Evolutionary conservation across 2,329 filamentous ascomycete genomes (phyloP).

Genomic region (Ophiostoma tasmaniense): DNA sequence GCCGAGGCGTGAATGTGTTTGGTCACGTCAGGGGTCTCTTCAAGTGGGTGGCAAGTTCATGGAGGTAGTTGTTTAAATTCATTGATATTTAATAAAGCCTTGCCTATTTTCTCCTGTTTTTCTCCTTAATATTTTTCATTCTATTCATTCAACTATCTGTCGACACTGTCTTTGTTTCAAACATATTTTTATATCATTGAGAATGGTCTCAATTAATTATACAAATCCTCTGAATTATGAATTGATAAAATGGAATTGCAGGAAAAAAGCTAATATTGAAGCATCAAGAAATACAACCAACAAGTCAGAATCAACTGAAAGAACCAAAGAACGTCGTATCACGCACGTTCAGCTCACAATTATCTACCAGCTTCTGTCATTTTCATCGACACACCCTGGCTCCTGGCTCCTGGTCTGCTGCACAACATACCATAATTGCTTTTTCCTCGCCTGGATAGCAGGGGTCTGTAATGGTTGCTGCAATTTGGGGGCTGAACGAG

Average conservation of each 20-base stretch:
- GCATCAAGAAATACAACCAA: neutral
- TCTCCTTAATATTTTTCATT: too few relatives aligned
- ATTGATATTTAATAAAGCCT: too few relatives aligned
- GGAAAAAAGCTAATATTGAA: too few relatives aligned
- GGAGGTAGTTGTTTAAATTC: neutral
- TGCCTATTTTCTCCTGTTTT: too few relatives aligned
- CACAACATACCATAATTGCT: constrained; percentile 2
- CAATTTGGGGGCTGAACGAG: neutral
- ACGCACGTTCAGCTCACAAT: neutral
- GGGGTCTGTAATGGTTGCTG: neutral
- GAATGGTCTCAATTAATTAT: too few relatives aligned
- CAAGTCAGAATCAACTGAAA: neutral
- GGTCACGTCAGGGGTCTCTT: neutral
- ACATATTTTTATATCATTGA: too few relatives aligned
- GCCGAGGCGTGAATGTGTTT: neutral
- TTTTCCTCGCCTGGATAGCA: neutral
- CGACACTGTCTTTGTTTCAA: too few relatives aligned
- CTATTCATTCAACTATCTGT: too few relatives aligned
- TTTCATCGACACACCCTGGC: neutral
- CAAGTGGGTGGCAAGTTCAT: neutral
- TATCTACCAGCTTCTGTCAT: neutral
- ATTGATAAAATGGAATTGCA: too few relatives aligned
- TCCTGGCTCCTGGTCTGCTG: neutral
- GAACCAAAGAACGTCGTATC: neutral
- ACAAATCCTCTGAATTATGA: too few relatives aligned